Conservation (phyloP, 257 asterid species). For the Perilla frutescens region DNA sequence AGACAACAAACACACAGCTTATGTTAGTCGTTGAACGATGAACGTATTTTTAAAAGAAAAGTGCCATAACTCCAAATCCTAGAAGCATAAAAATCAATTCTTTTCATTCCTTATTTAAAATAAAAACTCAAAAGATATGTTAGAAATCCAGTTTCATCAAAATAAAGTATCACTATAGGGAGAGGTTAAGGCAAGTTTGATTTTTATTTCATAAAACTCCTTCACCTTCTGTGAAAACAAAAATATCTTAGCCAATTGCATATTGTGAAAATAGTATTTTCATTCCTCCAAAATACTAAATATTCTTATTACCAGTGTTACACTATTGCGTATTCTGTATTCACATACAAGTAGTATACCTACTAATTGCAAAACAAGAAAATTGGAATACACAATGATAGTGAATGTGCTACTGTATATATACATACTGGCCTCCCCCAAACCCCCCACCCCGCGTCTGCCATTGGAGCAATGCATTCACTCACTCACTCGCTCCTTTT, state of each 20-base stretch:
- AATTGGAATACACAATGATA: too few species aligned
- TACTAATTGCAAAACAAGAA: too few species aligned
- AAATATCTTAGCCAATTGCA: neutral
- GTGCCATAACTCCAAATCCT: constrained; percentile 6
- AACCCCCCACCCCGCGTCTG: too few species aligned
- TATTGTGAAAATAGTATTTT: neutral
- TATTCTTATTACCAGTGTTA: too few species aligned
- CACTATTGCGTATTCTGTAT: too few species aligned
- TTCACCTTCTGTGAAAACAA: neutral
- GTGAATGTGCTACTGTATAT: neutral
- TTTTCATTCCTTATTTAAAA: neutral
- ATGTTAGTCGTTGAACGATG: constrained; percentile 21
- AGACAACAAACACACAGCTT: constrained; percentile 33
- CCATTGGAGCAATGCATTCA: neutral
- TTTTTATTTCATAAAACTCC: too few species aligned
- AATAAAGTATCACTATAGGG: too few species aligned
- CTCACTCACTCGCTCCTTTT: neutral
- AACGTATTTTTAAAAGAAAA: neutral
- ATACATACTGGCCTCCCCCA: too few species aligned
- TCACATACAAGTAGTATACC: too few species aligned
- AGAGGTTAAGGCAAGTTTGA: too few species aligned
- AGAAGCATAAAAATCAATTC: neutral
- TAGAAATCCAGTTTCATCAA: too few species aligned
- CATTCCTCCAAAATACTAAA: too few species aligned
- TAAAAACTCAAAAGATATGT: constrained; percentile 10